These are phyloP conservation scores for Elsinoe ampelina DNA, from an alignment of 2,329 filamentous ascomycete species.

Conservation along the genomic window DNA sequence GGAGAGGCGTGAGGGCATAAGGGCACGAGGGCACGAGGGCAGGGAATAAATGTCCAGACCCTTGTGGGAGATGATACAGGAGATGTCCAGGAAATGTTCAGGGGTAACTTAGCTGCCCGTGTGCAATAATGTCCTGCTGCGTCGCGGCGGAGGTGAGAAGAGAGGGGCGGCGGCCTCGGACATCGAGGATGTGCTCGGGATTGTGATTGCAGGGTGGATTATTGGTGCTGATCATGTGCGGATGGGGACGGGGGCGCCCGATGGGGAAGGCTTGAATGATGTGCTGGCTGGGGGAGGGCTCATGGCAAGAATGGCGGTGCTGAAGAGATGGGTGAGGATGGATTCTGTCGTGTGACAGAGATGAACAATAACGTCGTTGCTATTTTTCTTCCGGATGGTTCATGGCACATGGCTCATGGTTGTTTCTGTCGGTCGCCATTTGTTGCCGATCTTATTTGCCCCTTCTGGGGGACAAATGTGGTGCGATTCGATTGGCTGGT, in stretches of 20 bases:
- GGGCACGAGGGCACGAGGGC: no score
- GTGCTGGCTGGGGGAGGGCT: not conserved
- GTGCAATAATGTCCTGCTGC: no score
- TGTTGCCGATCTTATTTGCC: not conserved
- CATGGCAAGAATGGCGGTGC: not conserved
- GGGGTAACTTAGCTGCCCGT: not conserved
- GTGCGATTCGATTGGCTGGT: constrained; percentile 9
- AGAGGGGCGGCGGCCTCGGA: not conserved
- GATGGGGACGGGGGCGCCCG: constrained; percentile 1
- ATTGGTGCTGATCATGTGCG: constrained; percentile 8
- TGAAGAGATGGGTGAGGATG: not conserved
- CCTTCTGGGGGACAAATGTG: not conserved
- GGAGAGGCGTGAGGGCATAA: not conserved
- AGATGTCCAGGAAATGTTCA: not conserved
- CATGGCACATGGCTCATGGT: not conserved
- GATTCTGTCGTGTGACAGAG: not conserved
- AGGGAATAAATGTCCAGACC: no score
- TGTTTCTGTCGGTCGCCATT: not conserved
- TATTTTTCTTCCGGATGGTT: not conserved
- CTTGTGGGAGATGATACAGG: not conserved
- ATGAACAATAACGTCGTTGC: not conserved
- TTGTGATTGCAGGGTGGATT: constrained; percentile 3
- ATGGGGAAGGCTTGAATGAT: constrained; percentile 7
- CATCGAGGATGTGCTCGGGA: not conserved
- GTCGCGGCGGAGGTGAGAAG: not conserved